Evolutionary conservation across 1,284 basidiomycete genomes (phyloP), one percentile per base, ranked within the genome.

Genomic region (Gymnopus androsaceus): DNA sequence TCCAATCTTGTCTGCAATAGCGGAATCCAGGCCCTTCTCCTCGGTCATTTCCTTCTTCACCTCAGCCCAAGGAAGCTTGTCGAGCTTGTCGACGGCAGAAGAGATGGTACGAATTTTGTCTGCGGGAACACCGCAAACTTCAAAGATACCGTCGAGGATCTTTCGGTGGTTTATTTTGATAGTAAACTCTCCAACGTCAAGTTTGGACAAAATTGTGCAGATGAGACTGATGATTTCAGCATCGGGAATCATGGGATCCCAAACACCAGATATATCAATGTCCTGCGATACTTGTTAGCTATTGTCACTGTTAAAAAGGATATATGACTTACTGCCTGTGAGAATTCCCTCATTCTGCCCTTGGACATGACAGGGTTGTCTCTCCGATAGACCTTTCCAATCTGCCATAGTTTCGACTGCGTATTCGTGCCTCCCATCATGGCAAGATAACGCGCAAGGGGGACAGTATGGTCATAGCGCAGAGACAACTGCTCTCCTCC

Each of bases 361-460:
- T 99, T 99, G 52, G 88, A 90, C 91, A 99, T 95, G 57, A 96
- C 95, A 1, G 97, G 96, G 67, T 92, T 95, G 73, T 99, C 96
- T 68, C 97, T 78, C 61, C 97, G 80, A 74, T 99, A 99, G 23
- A 99, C 96, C 75, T 99, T 99, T 28, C 95, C 95, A 54, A 99
- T 90, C 74, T 99, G 96, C 86, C 95, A 99, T 33, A 98, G 74
- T 75, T 98, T 98, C 58, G 79, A 76, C 63, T 86, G 84, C 7
- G 80, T 76, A 61, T 82, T 83, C 54, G 85, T 87, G 46, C 85
- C 84, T 21, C 92, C 90, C 64, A 88, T 89, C 94, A 98, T 98
- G 27, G 96, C 96, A 36, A 99, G 80, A 73, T 95, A 98, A 40
- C 96, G 79, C 14, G 96, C 96, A 53, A 99, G 90, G 4, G 96